phyloP scores from a whole-genome alignment of 2,329 filamentous ascomycete species.

The Microcyclospora tardicrescens region DNA sequence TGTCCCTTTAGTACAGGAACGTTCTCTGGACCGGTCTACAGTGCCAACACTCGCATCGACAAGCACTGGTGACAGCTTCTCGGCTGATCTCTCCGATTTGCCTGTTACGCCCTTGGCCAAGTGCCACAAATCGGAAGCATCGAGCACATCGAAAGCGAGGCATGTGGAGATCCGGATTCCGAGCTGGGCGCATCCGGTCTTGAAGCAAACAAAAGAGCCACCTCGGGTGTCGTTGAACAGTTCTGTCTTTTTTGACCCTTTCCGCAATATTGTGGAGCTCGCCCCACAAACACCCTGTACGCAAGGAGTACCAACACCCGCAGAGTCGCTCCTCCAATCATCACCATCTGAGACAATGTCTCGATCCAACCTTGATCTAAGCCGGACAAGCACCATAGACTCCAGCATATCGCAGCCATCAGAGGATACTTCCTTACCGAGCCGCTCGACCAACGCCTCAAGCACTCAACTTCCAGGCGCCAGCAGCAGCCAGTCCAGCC shows the following conservation, averaged over 20 bases:
- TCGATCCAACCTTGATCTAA: conserved; percentile 29
- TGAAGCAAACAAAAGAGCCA: conserved; percentile 25
- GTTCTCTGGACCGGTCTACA: conserved; percentile 4
- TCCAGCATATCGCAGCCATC: conserved; percentile 33
- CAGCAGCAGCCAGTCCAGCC: conserved; percentile 35
- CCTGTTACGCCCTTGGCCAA: not conserved
- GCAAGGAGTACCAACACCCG: not conserved
- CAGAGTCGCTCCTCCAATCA: not conserved
- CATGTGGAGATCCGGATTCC: conserved; percentile 40
- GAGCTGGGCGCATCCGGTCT: conserved; percentile 30
- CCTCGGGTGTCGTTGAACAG: conserved; percentile 12
- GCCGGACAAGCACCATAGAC: conserved; percentile 35
- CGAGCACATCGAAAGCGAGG: conserved; percentile 16
- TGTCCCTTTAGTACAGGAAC: conserved; percentile 16
- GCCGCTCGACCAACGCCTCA: conserved; percentile 22
- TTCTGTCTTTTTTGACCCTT: conserved; percentile 13
- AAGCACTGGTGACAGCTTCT: conserved; percentile 2
- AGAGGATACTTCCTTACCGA: conserved; percentile 28
- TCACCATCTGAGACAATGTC: conserved; percentile 28
- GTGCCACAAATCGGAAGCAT: not conserved
- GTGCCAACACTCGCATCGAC: conserved; percentile 5
- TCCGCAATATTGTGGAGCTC: conserved; percentile 9
- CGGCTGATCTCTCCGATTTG: not conserved
- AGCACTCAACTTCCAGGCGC: conserved; percentile 27
- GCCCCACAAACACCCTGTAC: not conserved